Evolutionary conservation across 2,329 filamentous ascomycete species (phyloP), one percentile per base, ranked within the genome.

Genomic region (Escovopsis sp.): DNA sequence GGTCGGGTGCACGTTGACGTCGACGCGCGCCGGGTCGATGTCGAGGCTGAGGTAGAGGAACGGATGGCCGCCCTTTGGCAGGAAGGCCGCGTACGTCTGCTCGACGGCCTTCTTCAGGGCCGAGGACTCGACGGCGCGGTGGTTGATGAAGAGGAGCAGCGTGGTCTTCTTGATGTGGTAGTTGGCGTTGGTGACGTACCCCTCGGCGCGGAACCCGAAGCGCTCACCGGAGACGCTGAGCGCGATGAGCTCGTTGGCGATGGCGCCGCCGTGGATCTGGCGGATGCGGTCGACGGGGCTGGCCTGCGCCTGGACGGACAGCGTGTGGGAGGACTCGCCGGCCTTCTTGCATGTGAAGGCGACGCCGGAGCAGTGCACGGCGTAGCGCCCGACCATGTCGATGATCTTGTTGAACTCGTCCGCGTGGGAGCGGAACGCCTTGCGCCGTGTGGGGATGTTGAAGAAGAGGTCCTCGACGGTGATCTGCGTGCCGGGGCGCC

Each of bases 321-420:
- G 75, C 45, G 83, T 86, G 24, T 81, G 79, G 7, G 82, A 81
- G 4, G 85, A 77, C 52, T 96, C 91, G 42, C 89, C 89, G 49
- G 91, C 81, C 61, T 96, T 98, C 59, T 95, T 95, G 66, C 91
- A 96, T 3, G 87, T 89, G 58, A 98, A 96, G 2, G 84, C 84
- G 11, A 98, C 87, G n/a, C 83, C 79, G 42, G 75, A 67, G 57
- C 89, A 95, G 59, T 98, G 91, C 9, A 98, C 76, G 25, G 91
- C 85, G 62, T 98, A 96, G 35, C 85, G 79, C 12, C 91, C 87
- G 8, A 96, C 83, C 57, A 95, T 78, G 57, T 98, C 91, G 24
- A 96, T 79, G 43, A 98, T 95, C 64, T 96, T 98, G 54, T 93
- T 87, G 65, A 93, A 96, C 58, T 98, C 93, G 55, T 98, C 91